Evolutionary conservation across 139 green algal species (phyloP).

Genomic region (Coelastrella sp.): DNA sequence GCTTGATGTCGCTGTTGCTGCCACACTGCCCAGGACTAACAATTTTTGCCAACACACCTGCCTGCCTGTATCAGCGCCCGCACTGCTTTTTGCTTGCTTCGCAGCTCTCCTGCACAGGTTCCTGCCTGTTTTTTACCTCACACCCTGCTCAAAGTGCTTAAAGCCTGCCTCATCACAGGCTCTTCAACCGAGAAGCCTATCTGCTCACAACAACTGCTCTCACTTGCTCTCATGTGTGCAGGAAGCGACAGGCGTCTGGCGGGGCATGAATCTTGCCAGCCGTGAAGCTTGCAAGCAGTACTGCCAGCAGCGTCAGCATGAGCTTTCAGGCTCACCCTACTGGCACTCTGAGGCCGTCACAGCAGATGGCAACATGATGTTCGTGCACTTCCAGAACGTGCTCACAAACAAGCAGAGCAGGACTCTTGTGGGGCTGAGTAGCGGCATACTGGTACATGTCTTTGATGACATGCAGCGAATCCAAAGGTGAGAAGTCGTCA

Average conservation of each 20-base stretch:
- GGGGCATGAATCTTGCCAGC: slow-evolving; percentile 19
- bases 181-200: too few species aligned
- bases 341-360: slow-evolving; percentile 43
- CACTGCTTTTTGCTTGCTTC: too few species aligned
- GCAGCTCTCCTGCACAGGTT: too few species aligned
- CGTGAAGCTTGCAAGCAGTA: slow-evolving; percentile 5
- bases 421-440: slow-evolving; percentile 22
- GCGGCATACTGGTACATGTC: slow-evolving; percentile 43
- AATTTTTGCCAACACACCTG: too few species aligned
- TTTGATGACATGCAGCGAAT: slow-evolving; percentile 36
- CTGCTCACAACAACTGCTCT: too few species aligned
- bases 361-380: slow-evolving; percentile 36
- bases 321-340: slow-evolving; percentile 17
- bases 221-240: neutral
- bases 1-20: too few species aligned
- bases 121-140: too few species aligned
- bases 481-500: slow-evolving; percentile 5
- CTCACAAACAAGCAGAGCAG: slow-evolving; percentile 12
- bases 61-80: too few species aligned
- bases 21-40: too few species aligned
- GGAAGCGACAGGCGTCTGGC: slow-evolving; percentile 46
- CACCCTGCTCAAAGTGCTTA: too few species aligned
- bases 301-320: slow-evolving; percentile 9
- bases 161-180: too few species aligned
- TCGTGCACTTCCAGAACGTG: slow-evolving; percentile 50